phyloP scores from a whole-genome alignment of 1,284 basidiomycete genomes.

The Veloboletus limbatus region DNA sequence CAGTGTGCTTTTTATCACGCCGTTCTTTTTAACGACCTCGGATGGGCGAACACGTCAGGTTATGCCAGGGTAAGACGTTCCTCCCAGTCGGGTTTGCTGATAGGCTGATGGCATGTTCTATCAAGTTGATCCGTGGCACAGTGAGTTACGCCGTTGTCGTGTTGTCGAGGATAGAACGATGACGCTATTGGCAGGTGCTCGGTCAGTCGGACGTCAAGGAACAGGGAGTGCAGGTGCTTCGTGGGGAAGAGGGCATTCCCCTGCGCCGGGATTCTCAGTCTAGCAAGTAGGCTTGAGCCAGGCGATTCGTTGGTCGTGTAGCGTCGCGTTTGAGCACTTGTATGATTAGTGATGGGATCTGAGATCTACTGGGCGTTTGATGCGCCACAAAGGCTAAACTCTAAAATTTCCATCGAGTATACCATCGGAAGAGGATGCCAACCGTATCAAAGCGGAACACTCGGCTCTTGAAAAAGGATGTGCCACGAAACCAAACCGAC shows the following conservation, averaged over 20 bases:
- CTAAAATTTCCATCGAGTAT: constrained; percentile 20
- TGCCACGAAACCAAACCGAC: constrained; percentile 3
- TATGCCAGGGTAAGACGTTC: constrained; percentile 31
- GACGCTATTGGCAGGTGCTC: constrained; percentile 20
- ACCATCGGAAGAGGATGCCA: not conserved
- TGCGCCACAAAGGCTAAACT: constrained; percentile 18
- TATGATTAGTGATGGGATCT: constrained; percentile 14
- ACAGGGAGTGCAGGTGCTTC: constrained; percentile 46
- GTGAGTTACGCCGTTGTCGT: constrained; percentile 28
- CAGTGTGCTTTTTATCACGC: constrained; percentile 12
- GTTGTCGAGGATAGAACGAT: constrained; percentile 1
- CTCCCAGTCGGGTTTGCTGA: constrained; percentile 7
- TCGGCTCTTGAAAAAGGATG: not conserved
- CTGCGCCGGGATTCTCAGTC: constrained; percentile 25
- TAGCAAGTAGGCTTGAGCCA: constrained; percentile 12
- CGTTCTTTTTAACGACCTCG: not conserved
- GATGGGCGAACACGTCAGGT: constrained; percentile 21
- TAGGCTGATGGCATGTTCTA: not conserved
- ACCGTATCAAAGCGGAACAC: constrained; percentile 2
- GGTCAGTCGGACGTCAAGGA: constrained; percentile 40
- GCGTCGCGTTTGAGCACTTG: not conserved
- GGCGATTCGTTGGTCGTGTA: not conserved
- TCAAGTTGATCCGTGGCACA: constrained; percentile 45
- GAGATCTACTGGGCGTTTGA: constrained; percentile 17
- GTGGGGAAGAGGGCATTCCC: constrained; percentile 38